These are phyloP conservation scores for Crithidia fasciculata DNA, from an alignment of 208 protist species.

Conservation along the genomic window DNA sequence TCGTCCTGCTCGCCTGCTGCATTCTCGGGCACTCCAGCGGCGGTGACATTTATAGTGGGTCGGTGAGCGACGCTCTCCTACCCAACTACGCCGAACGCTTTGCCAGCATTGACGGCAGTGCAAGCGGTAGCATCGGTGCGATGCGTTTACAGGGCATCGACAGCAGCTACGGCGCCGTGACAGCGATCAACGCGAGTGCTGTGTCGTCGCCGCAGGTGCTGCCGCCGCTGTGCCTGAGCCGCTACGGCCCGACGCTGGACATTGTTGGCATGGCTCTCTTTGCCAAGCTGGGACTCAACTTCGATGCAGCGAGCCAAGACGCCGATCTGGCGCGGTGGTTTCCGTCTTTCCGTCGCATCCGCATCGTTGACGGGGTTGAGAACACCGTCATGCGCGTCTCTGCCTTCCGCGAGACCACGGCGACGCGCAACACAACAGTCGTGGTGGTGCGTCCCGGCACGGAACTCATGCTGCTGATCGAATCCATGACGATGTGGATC, in stretches of 20 bases:
- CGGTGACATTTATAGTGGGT: constrained; percentile 29
- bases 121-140: background rate
- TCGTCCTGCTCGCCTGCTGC: constrained; percentile 57
- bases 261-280: constrained; percentile 68
- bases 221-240: constrained; percentile 46
- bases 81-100: constrained; percentile 40
- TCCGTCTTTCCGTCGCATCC: constrained; percentile 39
- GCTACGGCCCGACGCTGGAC: constrained; percentile 43
- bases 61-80: constrained; percentile 35
- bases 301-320: constrained; percentile 24
- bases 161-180: background rate
- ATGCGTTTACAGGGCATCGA: background rate
- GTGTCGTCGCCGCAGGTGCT: constrained; percentile 1
- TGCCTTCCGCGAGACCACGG: constrained; percentile 33
- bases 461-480: constrained; percentile 45
- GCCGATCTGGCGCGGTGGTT: constrained; percentile 63
- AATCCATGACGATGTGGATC: constrained; percentile 66
- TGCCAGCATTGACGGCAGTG: background rate
- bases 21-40: constrained; percentile 44
- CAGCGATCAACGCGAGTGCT: background rate
- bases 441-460: constrained; percentile 41
- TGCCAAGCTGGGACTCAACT: constrained; percentile 61
- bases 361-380: background rate
- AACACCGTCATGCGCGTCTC: constrained; percentile 34
- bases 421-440: constrained; percentile 40